phyloP scores from a whole-genome alignment of 208 protist genomes.

The Acanthamoeba polyphaga region DNA sequence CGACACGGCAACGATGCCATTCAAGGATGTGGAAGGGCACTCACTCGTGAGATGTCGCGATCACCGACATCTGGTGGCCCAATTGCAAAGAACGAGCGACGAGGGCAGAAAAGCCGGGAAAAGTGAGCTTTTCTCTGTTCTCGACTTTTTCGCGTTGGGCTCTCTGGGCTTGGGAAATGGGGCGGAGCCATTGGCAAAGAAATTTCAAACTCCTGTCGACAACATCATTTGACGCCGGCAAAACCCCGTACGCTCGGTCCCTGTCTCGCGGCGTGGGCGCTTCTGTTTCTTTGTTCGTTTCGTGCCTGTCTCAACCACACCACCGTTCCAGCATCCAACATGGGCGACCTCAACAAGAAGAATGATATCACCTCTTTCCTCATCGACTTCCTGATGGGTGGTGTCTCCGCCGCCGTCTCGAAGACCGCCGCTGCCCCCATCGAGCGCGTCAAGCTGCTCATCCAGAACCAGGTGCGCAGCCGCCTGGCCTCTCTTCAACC shows the following conservation, averaged over 20 bases:
- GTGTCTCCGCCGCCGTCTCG: slow-evolving; percentile 89
- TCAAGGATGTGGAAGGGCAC: no score
- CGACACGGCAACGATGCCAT: no score
- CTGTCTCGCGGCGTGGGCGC: not conserved
- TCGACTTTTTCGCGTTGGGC: not conserved
- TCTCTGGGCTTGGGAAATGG: not conserved
- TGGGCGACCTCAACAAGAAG: slow-evolving; percentile 1
- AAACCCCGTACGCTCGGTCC: not conserved
- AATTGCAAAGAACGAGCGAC: not conserved
- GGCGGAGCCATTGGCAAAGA: not conserved
- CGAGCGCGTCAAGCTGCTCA: slow-evolving; percentile 96
- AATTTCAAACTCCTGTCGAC: not conserved
- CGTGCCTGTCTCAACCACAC: not conserved
- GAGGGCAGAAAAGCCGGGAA: not conserved
- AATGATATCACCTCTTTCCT: slow-evolving; percentile 61
- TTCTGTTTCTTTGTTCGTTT: slow-evolving; percentile 2
- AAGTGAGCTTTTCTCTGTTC: not conserved
- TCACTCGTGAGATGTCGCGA: no score
- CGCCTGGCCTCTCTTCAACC: not conserved
- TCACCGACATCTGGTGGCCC: no score
- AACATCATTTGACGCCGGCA: not conserved
- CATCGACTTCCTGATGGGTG: slow-evolving; percentile 87
- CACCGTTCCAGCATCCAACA: not conserved
- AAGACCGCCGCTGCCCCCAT: slow-evolving; percentile 97
- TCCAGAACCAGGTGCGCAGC: slow-evolving; percentile 92